Evolutionary conservation across 495 filamentous ascomycete species (phyloP), one percentile per base, ranked within the genome.

Genomic region (Penicillium subrubescens): DNA sequence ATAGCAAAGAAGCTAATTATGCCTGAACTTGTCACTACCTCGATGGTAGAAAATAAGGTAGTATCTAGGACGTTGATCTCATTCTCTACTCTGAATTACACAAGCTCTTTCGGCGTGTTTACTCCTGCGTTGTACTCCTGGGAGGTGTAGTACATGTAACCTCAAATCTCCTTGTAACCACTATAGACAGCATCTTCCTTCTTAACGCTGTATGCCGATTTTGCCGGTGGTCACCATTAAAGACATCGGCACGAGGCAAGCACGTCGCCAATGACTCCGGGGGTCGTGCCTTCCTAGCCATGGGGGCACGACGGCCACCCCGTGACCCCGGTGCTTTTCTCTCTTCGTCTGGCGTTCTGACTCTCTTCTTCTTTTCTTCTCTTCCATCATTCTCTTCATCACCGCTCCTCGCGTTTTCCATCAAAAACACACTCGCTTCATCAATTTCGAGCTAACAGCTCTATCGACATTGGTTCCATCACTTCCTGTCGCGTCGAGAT

Each of bases 351-450:
- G 48, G 51, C 19, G 12, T 23, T 11, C 44, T 50, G 31, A 31
- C 43, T 58, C 62, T 64, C 31, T 33, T 23, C 19, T 27, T 58
- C 52, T 63, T 57, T 51, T 31, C 44, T 52, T 61, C 41, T 46
- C 33, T 35, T 54, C 14, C 44, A 31, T 44, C 23, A 23, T 34
- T 58, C 29, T 37, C 34, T 64, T 55, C 33, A 17, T 53, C 46
- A 8, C 21, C 23, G 43, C 19, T 58, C 29, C 25, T 21, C 37
- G 11, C n/a, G 5, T 34, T 33, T 25, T 25, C 29, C 17, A 53
- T 43, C 48, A 39, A 37, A 19, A 58, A 8, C 37, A 17, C 56
- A n/a, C 14, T 58, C 37, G 56, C 14, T 54, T 19, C 59, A 53
- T 61, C 29, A 15, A 17, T 35, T 41, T 27, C 8, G 12, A 54